These are phyloP conservation scores for Trypanosoma scelopori DNA, from an alignment of 208 protist genomes.

Conservation along the genomic window DNA sequence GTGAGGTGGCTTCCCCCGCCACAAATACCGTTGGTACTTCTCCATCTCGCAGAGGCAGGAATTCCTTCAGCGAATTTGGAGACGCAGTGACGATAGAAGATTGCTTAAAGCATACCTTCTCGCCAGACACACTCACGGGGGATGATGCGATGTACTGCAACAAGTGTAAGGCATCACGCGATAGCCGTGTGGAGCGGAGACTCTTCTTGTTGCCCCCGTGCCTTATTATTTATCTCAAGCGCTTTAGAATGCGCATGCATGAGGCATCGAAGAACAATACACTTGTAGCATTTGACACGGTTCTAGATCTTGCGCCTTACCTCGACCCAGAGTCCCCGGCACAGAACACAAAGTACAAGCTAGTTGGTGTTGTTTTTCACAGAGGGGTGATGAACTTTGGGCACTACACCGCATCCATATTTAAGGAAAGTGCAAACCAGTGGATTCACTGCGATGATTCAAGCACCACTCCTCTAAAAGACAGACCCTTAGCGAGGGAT, in stretches of 20 bases:
- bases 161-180: constrained; percentile 59
- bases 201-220: constrained; percentile 74
- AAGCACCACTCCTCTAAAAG: constrained; percentile 26
- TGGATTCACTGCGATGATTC: constrained; percentile 86
- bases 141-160: constrained; percentile 76
- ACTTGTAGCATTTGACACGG: constrained; percentile 47
- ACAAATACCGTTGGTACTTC: neutral
- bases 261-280: constrained; percentile 73
- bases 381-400: constrained; percentile 71
- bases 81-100: constrained; percentile 17
- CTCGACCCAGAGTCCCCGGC: constrained; percentile 47
- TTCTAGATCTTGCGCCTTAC: constrained; percentile 59
- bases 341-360: constrained; percentile 47
- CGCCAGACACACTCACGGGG: constrained; percentile 52
- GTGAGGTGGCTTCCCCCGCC: neutral
- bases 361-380: constrained; percentile 80
- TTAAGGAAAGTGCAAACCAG: constrained; percentile 43
- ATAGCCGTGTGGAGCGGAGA: constrained; percentile 48
- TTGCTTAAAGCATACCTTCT: constrained; percentile 24
- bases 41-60: neutral
- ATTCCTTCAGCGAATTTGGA: neutral
- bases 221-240: constrained; percentile 77
- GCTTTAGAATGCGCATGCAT: constrained; percentile 68
- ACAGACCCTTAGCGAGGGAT: constrained; percentile 30
- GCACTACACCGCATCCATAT: constrained; percentile 77